Base-by-base conservation (phyloP, 805 yeast genomes). In the Metahyphopichia silvanorum region DNA sequence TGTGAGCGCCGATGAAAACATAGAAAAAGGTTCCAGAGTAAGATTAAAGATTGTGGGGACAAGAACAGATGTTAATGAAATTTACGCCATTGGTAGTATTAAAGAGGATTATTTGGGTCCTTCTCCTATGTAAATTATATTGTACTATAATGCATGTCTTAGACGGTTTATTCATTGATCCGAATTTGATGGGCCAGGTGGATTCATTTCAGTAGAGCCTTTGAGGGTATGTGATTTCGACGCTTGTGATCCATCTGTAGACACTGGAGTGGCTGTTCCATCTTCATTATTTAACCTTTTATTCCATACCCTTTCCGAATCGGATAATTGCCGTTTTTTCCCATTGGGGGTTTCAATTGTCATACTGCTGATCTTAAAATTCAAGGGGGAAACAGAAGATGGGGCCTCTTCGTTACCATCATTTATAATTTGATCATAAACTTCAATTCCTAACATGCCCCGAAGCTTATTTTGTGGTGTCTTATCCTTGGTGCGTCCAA, bases 41-140 rank as follows among this genome's bases (percentile, higher is more conserved):
- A 77, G 99, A 57, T 79, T 93, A 47, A 93, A 93, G 68, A 87
- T 93, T 28, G 96, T 91, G 33, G 98, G 98, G 63, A 93, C 96
- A 18, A 77, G 97, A 55, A 86, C 97, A 10, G 98, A 94, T 63
- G 98, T 93, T 10, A 93, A 95, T 52, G 91, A 93, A 50, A 91
- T 93, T 57, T 86, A 87, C 57, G 98, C 98, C 29, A 93, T 93
- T 55, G 99, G 98, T 31, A 85, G 95, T 61, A 91, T 93, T 53
- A 93, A 91, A 61, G 98, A 93, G 66, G 99, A 93, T 67, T 93
- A 87, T 59, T 72, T 93, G 62, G 98, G 98, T 34, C 94, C 95
- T 35, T 62, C 69, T 51, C 73, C 73, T 21, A 51, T 64, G 60
- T 63, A 43, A 46, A 9, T 11, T 23, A 23, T 23, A 23, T 6